Conservation (phyloP, 768 basidiomycete species). For the Tulasnella sp. region DNA sequence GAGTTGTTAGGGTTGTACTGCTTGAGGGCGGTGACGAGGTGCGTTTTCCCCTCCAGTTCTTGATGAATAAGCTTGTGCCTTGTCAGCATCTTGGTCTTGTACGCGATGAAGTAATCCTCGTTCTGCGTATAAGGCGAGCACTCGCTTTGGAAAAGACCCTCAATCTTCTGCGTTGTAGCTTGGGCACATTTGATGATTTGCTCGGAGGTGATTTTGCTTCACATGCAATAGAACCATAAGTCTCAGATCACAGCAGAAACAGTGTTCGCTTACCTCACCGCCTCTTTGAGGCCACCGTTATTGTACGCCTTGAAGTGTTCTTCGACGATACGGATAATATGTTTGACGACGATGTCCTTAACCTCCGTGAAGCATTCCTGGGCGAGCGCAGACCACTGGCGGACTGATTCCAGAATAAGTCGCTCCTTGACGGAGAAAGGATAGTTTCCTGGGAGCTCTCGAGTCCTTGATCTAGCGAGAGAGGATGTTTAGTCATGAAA, state of each 20-base stretch:
- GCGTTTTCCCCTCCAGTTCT: too few species aligned
- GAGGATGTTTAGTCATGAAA: not conserved
- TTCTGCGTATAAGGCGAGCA: conserved; percentile 12
- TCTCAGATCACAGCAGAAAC: not conserved
- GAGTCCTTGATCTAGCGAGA: conserved; percentile 60
- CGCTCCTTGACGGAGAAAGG: conserved; percentile 57
- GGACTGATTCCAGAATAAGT: conserved; percentile 12
- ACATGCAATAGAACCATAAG: not conserved
- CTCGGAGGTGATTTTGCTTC: not conserved
- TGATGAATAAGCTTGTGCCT: conserved; percentile 17
- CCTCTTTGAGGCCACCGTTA: conserved; percentile 18
- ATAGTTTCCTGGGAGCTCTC: conserved; percentile 69
- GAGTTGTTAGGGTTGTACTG: too few species aligned
- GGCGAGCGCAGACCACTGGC: conserved; percentile 6
- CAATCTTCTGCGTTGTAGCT: conserved; percentile 10
- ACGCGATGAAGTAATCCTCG: conserved; percentile 20
- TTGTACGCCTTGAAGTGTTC: conserved; percentile 18
- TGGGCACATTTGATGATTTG: conserved; percentile 34
- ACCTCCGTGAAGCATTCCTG: conserved; percentile 16
- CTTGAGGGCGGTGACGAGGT: too few species aligned
- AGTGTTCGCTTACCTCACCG: not conserved
- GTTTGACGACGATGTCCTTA: conserved; percentile 6
- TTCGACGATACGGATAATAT: conserved; percentile 5
- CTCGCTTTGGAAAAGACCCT: conserved; percentile 23
- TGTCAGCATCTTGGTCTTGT: conserved; percentile 10